Percentiles rank a stretch among this genome's conserved stretches.
Conservation (phyloP, 2,329 filamentous ascomycete species). For the Orbilia ellipsospora region DNA sequence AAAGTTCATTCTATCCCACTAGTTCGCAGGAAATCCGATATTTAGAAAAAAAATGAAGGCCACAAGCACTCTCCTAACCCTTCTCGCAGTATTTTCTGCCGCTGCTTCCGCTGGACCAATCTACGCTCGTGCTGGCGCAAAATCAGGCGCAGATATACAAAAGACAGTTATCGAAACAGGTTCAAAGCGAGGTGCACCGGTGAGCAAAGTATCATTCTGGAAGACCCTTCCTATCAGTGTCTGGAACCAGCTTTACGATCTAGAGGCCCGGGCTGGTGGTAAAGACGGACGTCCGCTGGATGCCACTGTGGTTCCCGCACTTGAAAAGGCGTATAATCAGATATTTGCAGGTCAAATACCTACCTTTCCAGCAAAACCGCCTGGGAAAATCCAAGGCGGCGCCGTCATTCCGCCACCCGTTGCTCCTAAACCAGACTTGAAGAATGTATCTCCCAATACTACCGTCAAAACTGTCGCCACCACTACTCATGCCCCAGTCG, state of each 20-base stretch:
- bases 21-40: not conserved
- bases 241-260: constrained; percentile 26
- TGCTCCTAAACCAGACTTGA: not conserved
- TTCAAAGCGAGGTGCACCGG: not conserved
- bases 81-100: constrained; percentile 22
- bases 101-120: not conserved
- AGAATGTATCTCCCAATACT: not conserved
- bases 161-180: constrained; percentile 16
- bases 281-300: constrained; percentile 21
- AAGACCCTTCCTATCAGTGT: constrained; percentile 11
- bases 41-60: constrained; percentile 24
- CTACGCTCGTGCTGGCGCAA: constrained; percentile 5
- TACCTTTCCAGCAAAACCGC: constrained; percentile 4
- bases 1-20: too few species aligned
- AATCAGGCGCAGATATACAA: constrained; percentile 23
- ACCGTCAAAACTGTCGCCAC: not conserved
- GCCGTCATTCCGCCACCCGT: not conserved
- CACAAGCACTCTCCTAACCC: constrained; percentile 5
- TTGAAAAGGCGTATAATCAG: constrained; percentile 15
- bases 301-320: not conserved
- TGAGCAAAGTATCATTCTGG: constrained; percentile 18
- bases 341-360: constrained; percentile 7
- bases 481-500: not conserved
- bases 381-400: not conserved
- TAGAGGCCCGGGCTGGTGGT: constrained; percentile 15